These are phyloP conservation scores for Acanthamoeba polyphaga DNA, from an alignment of 208 protist species.

Conservation along the genomic window DNA sequence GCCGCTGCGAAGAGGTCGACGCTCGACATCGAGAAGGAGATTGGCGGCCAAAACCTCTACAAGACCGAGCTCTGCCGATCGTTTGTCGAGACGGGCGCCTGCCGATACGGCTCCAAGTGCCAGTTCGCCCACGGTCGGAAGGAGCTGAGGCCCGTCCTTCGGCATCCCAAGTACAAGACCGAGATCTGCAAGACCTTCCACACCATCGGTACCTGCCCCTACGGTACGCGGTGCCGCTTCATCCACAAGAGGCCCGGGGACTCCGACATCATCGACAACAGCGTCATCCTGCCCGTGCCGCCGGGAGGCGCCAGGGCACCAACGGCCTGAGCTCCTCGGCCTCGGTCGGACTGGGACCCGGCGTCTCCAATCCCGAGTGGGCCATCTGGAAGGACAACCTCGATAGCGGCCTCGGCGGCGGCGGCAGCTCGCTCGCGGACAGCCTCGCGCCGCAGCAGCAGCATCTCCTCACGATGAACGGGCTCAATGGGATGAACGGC, in stretches of 20 bases:
- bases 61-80: constrained; percentile 90
- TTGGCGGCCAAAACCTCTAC: constrained; percentile 76
- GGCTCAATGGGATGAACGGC: constrained; percentile 19
- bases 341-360: neutral
- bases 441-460: constrained; percentile 62
- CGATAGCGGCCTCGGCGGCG: neutral
- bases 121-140: constrained; percentile 90
- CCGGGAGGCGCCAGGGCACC: neutral
- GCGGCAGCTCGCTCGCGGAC: neutral
- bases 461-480: constrained; percentile 64
- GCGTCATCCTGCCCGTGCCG: constrained; percentile 49
- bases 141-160: constrained; percentile 85
- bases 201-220: constrained; percentile 85
- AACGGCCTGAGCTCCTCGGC: neutral
- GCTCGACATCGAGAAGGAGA: constrained; percentile 70
- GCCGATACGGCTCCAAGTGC: constrained; percentile 89
- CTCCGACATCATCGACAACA: constrained; percentile 46
- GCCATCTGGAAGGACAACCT: constrained; percentile 18
- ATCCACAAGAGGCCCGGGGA: constrained; percentile 80
- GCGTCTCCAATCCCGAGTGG: constrained; percentile 6
- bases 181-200: constrained; percentile 88
- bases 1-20: constrained; percentile 19
- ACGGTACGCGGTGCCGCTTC: constrained; percentile 86
- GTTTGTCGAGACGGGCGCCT: constrained; percentile 86
- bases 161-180: constrained; percentile 91